Percentiles rank a stretch among this genome's conserved stretches.
phyloP scores from a whole-genome alignment of 495 filamentous ascomycete species.

The Neurospora sp. region DNA sequence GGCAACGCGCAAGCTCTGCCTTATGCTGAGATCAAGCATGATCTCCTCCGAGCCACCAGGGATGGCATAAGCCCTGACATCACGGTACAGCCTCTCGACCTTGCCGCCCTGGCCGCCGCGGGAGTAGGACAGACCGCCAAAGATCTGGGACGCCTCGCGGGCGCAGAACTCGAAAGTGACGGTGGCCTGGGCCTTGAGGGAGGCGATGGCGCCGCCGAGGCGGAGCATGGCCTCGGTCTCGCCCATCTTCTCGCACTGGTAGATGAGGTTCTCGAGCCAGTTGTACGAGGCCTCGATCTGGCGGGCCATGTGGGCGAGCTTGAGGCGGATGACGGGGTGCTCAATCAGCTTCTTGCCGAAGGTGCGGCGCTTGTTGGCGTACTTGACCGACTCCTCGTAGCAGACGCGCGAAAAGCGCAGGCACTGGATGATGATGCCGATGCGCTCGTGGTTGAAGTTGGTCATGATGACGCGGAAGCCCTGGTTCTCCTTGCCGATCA shows the following conservation, averaged over 20 bases:
- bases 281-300: constrained; percentile 94
- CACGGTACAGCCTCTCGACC: constrained; percentile 88
- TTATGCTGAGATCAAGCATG: constrained; percentile 94
- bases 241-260: constrained; percentile 84
- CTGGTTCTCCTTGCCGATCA: constrained; percentile 95
- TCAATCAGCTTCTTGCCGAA: constrained; percentile 95
- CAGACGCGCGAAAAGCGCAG: constrained; percentile 92
- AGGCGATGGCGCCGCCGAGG: constrained; percentile 87
- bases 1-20: constrained; percentile 82
- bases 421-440: constrained; percentile 97
- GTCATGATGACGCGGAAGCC: constrained; percentile 99
- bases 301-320: constrained; percentile 94
- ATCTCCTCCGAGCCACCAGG: constrained; percentile 97
- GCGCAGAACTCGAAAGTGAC: constrained; percentile 96
- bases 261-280: constrained; percentile 96
- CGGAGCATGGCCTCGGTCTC: constrained; percentile 94
- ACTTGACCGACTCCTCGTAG: constrained; percentile 92
- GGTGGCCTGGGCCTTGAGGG: constrained; percentile 87
- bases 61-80: constrained; percentile 97
- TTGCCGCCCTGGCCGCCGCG: constrained; percentile 92
- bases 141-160: constrained; percentile 92
- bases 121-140: constrained; percentile 87
- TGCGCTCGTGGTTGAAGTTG: constrained; percentile 99
- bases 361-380: constrained; percentile 89
- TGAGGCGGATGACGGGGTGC: constrained; percentile 94